Evolutionary conservation across 805 yeast species (phyloP).

Genomic region (Soucietia sequanensis): DNA sequence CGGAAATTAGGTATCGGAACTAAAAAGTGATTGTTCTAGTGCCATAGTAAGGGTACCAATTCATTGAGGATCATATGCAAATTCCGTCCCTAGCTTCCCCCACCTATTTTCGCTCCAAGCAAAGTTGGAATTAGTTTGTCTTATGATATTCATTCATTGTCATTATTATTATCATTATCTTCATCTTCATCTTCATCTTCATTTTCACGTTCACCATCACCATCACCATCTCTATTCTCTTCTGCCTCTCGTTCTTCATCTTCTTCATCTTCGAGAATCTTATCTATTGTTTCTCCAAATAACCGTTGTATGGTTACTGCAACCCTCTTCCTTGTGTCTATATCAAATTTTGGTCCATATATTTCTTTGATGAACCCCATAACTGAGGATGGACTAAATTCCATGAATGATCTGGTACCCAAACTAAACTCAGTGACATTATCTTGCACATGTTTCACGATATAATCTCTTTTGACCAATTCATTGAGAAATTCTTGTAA

Average conservation of each 20-base stretch:
- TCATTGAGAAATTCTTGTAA: conserved; percentile 22
- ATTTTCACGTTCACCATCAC: background rate
- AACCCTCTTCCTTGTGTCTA: conserved; percentile 14
- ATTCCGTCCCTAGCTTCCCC: too few relatives aligned
- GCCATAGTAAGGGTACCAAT: too few relatives aligned
- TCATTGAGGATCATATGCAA: too few relatives aligned
- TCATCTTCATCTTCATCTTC: background rate
- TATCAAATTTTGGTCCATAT: conserved; percentile 24
- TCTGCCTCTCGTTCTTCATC: conserved; percentile 2
- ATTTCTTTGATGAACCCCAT: conserved; percentile 21
- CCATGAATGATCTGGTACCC: conserved; percentile 33
- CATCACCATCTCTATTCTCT: background rate
- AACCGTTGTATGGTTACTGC: conserved; percentile 24
- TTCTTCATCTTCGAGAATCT: conserved; percentile 5
- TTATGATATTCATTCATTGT: too few relatives aligned
- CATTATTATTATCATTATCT: too few relatives aligned
- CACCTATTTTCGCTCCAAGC: background rate
- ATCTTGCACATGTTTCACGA: conserved; percentile 15
- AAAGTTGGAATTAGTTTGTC: background rate
- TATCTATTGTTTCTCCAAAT: conserved; percentile 13
- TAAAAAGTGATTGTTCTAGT: too few relatives aligned
- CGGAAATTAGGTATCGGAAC: too few relatives aligned
- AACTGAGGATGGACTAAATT: conserved; percentile 30
- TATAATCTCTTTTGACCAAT: conserved; percentile 29
- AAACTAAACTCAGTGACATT: conserved; percentile 20